These are phyloP conservation scores for Trichoderma aggressivum DNA, from an alignment of 2,329 filamentous ascomycete species.

Conservation along the genomic window DNA sequence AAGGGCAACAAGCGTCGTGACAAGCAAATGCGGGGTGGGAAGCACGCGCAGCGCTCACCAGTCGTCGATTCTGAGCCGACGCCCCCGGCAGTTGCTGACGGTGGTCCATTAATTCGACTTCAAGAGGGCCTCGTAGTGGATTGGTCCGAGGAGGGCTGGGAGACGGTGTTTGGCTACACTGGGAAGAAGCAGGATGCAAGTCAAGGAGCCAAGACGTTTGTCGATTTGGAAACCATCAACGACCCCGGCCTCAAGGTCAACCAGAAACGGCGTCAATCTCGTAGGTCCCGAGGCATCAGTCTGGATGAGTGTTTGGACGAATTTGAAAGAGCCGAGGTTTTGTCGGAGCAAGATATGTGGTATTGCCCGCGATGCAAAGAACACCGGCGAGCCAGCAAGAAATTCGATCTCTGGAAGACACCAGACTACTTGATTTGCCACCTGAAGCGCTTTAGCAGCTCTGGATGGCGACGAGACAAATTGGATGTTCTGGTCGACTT, in stretches of 20 bases:
- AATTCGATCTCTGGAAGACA: constrained; percentile 94
- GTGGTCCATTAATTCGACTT: constrained; percentile 68
- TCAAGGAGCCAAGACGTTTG: constrained; percentile 60
- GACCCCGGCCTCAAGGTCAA: constrained; percentile 63
- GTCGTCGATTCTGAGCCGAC: constrained; percentile 35
- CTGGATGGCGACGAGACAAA: constrained; percentile 80
- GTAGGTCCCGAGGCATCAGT: constrained; percentile 62
- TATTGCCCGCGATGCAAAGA: constrained; percentile 96
- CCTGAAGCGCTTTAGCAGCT: constrained; percentile 90
- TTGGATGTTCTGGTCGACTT: constrained; percentile 89
- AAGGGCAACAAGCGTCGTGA: constrained; percentile 48
- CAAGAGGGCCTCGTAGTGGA: constrained; percentile 86
- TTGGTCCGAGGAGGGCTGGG: constrained; percentile 70
- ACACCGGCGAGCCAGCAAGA: constrained; percentile 87
- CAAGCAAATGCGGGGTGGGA: constrained; percentile 39
- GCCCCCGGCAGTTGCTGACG: constrained; percentile 40
- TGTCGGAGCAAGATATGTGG: constrained; percentile 96
- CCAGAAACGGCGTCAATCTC: constrained; percentile 60
- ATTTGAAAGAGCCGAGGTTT: constrained; percentile 87
- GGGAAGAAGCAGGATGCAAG: constrained; percentile 38
- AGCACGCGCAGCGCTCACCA: constrained; percentile 35
- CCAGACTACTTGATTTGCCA: constrained; percentile 95
- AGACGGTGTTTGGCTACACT: constrained; percentile 63
- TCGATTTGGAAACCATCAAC: constrained; percentile 49
- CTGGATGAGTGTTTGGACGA: constrained; percentile 91